These are phyloP conservation scores for Pseudogymnoascus sp. DNA, from an alignment of 2,329 filamentous ascomycete genomes.

Conservation along the genomic window DNA sequence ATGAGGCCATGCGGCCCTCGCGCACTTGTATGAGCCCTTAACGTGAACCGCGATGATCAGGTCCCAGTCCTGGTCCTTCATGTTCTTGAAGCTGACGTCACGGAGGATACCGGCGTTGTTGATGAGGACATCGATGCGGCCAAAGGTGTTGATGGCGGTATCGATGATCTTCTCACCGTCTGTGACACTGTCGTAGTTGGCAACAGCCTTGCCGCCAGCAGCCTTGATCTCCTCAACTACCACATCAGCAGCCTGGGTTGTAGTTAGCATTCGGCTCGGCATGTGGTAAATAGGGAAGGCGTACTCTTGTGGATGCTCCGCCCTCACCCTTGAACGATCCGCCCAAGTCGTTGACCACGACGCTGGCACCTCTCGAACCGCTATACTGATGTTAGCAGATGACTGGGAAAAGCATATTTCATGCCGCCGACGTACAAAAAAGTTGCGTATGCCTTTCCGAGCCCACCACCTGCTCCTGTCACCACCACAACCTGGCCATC, in stretches of 20 bases:
- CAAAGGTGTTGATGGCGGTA: slow-evolving; percentile 70
- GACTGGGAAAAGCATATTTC: too few relatives aligned
- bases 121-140: slow-evolving; percentile 87
- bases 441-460: slow-evolving; percentile 79
- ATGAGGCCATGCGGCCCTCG: slow-evolving; percentile 89
- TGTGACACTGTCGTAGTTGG: slow-evolving; percentile 95
- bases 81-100: slow-evolving; percentile 97
- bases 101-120: slow-evolving; percentile 95
- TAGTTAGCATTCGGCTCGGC: background rate
- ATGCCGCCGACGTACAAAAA: slow-evolving; percentile 51
- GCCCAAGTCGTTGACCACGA: slow-evolving; percentile 95
- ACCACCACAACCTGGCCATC: slow-evolving; percentile 86
- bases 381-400: slow-evolving; percentile 20
- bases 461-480: slow-evolving; percentile 74
- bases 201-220: slow-evolving; percentile 88
- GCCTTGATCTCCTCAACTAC: slow-evolving; percentile 77
- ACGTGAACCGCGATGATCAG: slow-evolving; percentile 89
- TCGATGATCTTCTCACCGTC: slow-evolving; percentile 91
- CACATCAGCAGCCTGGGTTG: slow-evolving; percentile 63
- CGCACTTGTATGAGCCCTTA: slow-evolving; percentile 89
- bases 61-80: slow-evolving; percentile 96
- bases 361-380: slow-evolving; percentile 73
- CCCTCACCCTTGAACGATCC: slow-evolving; percentile 81
- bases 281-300: slow-evolving; percentile 18
- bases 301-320: slow-evolving; percentile 76